These are phyloP conservation scores for Fusarium stilboides DNA, from an alignment of 2,329 filamentous ascomycete genomes.

Conservation along the genomic window DNA sequence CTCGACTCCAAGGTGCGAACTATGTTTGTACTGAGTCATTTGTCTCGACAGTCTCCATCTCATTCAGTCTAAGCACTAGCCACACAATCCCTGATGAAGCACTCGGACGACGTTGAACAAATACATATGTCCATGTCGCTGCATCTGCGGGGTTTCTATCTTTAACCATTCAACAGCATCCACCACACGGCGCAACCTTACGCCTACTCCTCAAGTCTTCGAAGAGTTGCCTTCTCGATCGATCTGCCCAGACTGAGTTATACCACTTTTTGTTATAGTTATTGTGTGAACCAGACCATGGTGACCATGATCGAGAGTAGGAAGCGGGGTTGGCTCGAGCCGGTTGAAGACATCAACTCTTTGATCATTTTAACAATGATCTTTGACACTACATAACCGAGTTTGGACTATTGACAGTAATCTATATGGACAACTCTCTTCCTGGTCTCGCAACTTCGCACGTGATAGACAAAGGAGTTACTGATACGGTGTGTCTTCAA, in stretches of 20 bases:
- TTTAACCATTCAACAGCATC: constrained; percentile 27
- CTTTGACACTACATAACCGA: not conserved
- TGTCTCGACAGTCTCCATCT: constrained; percentile 8
- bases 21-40: constrained; percentile 11
- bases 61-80: constrained; percentile 27
- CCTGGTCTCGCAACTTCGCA: constrained; percentile 12
- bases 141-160: constrained; percentile 20
- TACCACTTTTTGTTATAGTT: constrained; percentile 26
- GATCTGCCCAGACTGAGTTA: constrained; percentile 16
- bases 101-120: constrained; percentile 20
- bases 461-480: constrained; percentile 25
- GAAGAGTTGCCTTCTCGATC: constrained; percentile 17
- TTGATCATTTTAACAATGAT: not conserved
- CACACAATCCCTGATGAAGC: constrained; percentile 24
- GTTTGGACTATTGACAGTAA: not conserved
- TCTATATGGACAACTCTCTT: constrained; percentile 14
- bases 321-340: constrained; percentile 2
- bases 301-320: constrained; percentile 5
- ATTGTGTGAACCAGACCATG: constrained; percentile 14
- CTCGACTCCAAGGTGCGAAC: constrained; percentile 27
- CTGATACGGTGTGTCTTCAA: constrained; percentile 6
- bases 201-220: constrained; percentile 9
- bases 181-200: constrained; percentile 25
- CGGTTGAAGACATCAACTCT: constrained; percentile 3
- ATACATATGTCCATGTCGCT: constrained; percentile 16